Base-by-base conservation (phyloP, 140 eudicot species). In the Oenanthe javanica region DNA sequence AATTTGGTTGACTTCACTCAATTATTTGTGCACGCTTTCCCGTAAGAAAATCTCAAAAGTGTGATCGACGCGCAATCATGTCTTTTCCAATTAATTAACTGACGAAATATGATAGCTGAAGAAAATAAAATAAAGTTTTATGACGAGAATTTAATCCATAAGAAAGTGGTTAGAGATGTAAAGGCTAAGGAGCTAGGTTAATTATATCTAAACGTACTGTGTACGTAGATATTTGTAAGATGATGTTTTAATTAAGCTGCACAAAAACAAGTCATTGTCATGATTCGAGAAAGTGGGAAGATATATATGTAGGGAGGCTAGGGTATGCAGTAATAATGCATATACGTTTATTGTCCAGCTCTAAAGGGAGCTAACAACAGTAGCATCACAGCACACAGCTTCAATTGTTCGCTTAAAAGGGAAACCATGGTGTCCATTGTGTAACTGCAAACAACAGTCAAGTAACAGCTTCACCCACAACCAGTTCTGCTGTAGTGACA, bases 331-430 rank as follows among this genome's bases (percentile, higher is more conserved):
- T 61, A 61, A 61, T 61, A 61, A 61, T 61, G 27, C n/a, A 61
- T n/a, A 9, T 7, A 1, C 13, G 69, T n/a, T 61, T 61, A 61
- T 7, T 61, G 36, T 61, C 69, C 69, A 61, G 69, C 69, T 61
- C 69, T 61, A 61, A 61, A 61, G 69, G 69, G 69, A n/a, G 25
- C 36, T n/a, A n/a, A 61, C 38, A 61, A 61, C 69, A 61, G 69
- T 61, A n/a, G 14, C 36, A 61, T n/a, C 38, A 61, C 69, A 61
- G 31, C 31, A 61, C 69, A 61, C 4, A 61, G 69, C 69, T 61
- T 61, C 69, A n/a, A 9, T 61, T n/a, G 69, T 61, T 61, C 5
- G 14, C 69, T 61, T 61, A 0, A n/a, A 61, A 61, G 69, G 69
- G 38, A 61, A 61, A 61, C 69, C n/a, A 61, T 61, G 69, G 38